These are phyloP conservation scores for Tetrahymena elliotti DNA, from an alignment of 73 alveolate genomes.

Conservation along the genomic window DNA sequence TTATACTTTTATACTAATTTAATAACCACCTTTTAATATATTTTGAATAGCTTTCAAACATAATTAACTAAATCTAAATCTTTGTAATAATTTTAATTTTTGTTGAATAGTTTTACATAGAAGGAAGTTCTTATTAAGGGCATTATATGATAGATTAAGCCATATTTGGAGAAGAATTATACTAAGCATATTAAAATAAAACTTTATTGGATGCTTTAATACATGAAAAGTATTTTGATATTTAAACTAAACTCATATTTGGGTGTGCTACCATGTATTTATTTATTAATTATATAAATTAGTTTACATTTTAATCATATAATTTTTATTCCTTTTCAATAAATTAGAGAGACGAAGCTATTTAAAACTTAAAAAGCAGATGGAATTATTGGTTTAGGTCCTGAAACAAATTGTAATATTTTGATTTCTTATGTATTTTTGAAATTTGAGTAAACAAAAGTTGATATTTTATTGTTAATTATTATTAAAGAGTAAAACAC, in stretches of 20 bases:
- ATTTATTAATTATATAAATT: not conserved
- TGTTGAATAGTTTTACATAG: not conserved
- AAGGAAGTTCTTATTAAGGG: not conserved
- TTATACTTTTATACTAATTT: too few relatives aligned
- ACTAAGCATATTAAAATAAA: not conserved
- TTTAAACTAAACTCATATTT: not conserved
- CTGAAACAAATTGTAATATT: not conserved
- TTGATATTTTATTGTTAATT: not conserved
- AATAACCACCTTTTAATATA: too few relatives aligned
- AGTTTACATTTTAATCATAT: not conserved
- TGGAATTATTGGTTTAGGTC: not conserved
- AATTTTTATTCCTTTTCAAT: not conserved
- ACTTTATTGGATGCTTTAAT: not conserved
- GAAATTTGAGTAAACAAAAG: too few relatives aligned
- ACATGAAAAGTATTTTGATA: not conserved
- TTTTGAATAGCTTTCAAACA: too few relatives aligned
- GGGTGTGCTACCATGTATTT: not conserved
- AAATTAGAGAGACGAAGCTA: not conserved
- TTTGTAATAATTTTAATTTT: too few relatives aligned
- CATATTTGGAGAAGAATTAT: not conserved
- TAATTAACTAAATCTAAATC: too few relatives aligned
- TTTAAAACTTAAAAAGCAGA: not conserved
- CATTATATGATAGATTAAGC: not conserved
- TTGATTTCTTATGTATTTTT: not conserved
- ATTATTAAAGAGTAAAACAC: not conserved